Evolutionary conservation across 352 stramenopile genomes (phyloP), one percentile per base, ranked within the genome.

Genomic region (Phytophthora meadii): DNA sequence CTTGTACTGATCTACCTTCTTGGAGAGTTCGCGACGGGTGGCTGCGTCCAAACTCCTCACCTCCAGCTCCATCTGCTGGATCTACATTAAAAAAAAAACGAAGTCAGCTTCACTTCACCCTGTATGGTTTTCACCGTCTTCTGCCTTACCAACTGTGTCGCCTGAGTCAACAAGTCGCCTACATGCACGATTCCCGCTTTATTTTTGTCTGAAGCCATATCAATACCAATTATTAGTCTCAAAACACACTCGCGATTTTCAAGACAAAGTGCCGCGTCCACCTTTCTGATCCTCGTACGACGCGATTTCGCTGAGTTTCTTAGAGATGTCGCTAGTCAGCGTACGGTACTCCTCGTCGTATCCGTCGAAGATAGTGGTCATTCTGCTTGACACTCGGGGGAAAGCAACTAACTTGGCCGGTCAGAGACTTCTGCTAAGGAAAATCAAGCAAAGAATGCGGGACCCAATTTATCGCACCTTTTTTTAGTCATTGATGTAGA

Each of bases 1-100:
- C 65, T 93, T 93, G 81, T 95, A 95, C 72, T 95, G 88, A 54
- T 94, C 86, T 36, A 95, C 86, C 51, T 95, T 95, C 74, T 95
- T 95, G 15, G 82, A 92, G 24, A 95, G 76, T 61, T 95, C 88
- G n/a, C 84, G 84, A 15, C 86, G 84, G 34, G 88, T 94, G 19
- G 84, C 81, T 2, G 79, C 59, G 39, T 95, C 88, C 55, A 95
- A 56, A 74, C 82, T 93, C 44, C 88, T 88, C 65, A 94, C 88
- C 74, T 95, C 88, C 41, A 95, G 61, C 68, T 93, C 86, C 88
- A 95, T 95, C 75, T 95, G 88, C 68, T 95, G 86, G 17, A 94
- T 91, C 87, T 95, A 51, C 14, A 65, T 19, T 17, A 34, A 15
- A 51, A 36, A 9, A 39, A 12, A 50, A 41, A 4, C 5, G 36